Evolutionary conservation across 441 rosid species (phyloP), one percentile per base, ranked within the genome.

Genomic region (Flueggea neowawraea): DNA sequence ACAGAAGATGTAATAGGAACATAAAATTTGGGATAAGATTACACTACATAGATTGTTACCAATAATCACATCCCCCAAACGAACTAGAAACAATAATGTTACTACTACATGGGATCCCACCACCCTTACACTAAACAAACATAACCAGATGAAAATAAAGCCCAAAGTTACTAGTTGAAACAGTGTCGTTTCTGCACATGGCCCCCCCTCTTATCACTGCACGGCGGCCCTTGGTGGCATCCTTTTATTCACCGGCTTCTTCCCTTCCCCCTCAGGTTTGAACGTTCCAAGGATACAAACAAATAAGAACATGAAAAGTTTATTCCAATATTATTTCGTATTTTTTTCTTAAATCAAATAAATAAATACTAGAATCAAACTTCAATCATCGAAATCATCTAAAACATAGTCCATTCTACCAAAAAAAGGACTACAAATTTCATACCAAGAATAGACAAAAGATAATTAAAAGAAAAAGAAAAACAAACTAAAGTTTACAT

Each of bases 211-310:
- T n/a, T n/a, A 22, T 2, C 28, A 22, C 28, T 22, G 28, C 28
- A 22, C 28, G 28, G 28, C 28, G 28, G 28, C 28, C 1, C 28
- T 22, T 22, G 6, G 41, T 5, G 41, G 41, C 41, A 36, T 5
- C 60, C 52, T 44, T 47, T 70, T 32, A 55, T 16, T 68, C 73
- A 36, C 31, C 31, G 67, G 67, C 60, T n/a, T 22, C 13, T 16
- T 43, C 49, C 17, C 13, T 6, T 22, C 28, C 28, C n/a, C 12
- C 28, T 22, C 17, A 6, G 47, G 45, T 41, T 44, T 16, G 43
- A 57, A 16, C 54, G 45, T 51, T 59, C 15, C 52, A 57, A 47
- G 4, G 4, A 47, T 47, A 12, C 12, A 10, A 47, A 47, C 12
- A 47, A 11, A 47, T 22, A 22, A 22, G 28, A 22, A 22, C 12